Evolutionary conservation across 1,284 basidiomycete genomes (phyloP).

Genomic region (Paramarasmius palmivorus): DNA sequence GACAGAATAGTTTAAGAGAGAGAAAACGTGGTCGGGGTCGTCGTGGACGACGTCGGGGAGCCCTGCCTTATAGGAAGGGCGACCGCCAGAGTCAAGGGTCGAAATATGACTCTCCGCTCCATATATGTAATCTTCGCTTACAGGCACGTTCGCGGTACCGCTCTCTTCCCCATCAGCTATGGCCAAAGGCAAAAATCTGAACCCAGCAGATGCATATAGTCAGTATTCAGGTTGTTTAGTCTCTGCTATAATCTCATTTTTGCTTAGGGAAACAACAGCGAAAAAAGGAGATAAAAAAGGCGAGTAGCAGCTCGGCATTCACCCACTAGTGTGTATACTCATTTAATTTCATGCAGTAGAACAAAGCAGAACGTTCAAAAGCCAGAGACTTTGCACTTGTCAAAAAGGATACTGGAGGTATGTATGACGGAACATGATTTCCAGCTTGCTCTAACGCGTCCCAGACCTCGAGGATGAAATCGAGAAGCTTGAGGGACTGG

Average conservation of each 20-base stretch:
- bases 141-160: constrained; percentile 23
- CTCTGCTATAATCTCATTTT: constrained; percentile 11
- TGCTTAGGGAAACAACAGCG: constrained; percentile 77
- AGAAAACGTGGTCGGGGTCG: background rate
- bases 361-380: constrained; percentile 80
- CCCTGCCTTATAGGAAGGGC: constrained; percentile 32
- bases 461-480: constrained; percentile 75
- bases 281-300: constrained; percentile 92
- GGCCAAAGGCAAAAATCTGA: constrained; percentile 81
- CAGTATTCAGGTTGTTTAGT: constrained; percentile 20
- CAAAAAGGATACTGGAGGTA: constrained; percentile 86
- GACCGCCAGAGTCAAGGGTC: constrained; percentile 3
- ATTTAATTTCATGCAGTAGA: constrained; percentile 62
- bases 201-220: constrained; percentile 88
- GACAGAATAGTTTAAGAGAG: background rate
- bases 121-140: background rate
- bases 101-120: constrained; percentile 7
- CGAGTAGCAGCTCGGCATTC: constrained; percentile 31
- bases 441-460: background rate
- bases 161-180: constrained; percentile 40
- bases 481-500: constrained; percentile 52
- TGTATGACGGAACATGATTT: constrained; percentile 10
- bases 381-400: constrained; percentile 79
- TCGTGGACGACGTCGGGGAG: constrained; percentile 7
- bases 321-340: constrained; percentile 15